phyloP scores from a whole-genome alignment of 2,329 filamentous ascomycete genomes.

The Pseudogymnoascus sp. region DNA sequence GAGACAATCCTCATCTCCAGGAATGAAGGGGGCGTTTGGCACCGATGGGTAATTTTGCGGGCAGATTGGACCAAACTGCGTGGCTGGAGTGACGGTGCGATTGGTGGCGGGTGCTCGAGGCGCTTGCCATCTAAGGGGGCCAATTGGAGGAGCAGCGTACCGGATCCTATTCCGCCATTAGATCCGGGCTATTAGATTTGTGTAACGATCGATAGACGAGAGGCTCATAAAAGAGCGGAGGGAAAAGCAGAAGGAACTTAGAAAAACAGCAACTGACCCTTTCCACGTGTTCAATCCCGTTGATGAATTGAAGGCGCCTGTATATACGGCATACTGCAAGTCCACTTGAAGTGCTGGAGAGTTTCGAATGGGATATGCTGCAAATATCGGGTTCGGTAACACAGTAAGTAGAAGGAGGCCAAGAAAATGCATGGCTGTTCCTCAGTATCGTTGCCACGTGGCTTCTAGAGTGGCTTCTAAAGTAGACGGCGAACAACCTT shows the following conservation, averaged over 20 bases:
- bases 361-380: neutral
- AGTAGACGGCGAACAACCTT: too few species aligned
- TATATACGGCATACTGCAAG: conserved; percentile 39
- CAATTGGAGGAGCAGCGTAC: conserved; percentile 6
- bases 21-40: conserved; percentile 2
- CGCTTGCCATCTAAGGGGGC: conserved; percentile 15
- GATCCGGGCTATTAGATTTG: conserved; percentile 11
- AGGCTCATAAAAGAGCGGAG: too few species aligned
- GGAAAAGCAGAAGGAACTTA: neutral
- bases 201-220: neutral
- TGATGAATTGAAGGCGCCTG: conserved; percentile 32
- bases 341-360: conserved; percentile 28
- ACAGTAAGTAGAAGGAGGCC: neutral
- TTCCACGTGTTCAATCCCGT: conserved; percentile 36
- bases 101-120: conserved; percentile 22
- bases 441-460: neutral
- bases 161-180: conserved; percentile 3
- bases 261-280: conserved; percentile 28
- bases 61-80: neutral
- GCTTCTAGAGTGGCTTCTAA: too few species aligned
- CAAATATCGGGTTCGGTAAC: neutral
- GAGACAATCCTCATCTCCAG: conserved; percentile 27
- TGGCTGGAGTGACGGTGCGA: conserved; percentile 10
- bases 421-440: neutral
- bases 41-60: neutral